Base-by-base conservation (phyloP, 257 asterid species). In the Solanum rostratum region DNA sequence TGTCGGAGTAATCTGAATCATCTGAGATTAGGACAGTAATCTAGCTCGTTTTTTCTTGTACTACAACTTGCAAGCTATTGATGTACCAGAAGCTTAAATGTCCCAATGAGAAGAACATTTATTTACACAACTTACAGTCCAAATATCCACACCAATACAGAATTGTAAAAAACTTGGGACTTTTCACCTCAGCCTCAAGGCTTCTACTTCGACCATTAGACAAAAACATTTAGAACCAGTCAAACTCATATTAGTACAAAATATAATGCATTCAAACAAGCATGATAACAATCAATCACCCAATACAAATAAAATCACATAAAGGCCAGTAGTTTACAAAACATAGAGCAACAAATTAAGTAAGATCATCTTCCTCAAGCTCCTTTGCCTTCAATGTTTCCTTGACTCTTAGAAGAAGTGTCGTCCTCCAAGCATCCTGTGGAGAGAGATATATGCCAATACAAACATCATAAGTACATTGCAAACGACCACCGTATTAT, bases 391-490 rank as follows among this genome's bases (percentile, higher is more conserved):
- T 96, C 89, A 96, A 60, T 33, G 96, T 91, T 86, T 96, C 99
- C 97, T 94, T 96, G 88, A 93, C 98, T 93, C 99, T 94, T 90
- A 96, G 87, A 22, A 96, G 93, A 74, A 96, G 98, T 30, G 98
- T 93, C 3, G 99, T 96, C 90, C 92, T 96, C 98, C 95, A 93
- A 37, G 93, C 94, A 90, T 96, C 99, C 99, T 96, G 87, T 1
- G 66, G 24, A 79, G 84, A 10, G 50, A 52, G 65, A 63, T 20
- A 84, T 18, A 49, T 6, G 62, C 55, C 78, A 82, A 78, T 63
- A 50, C 24, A 12, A 74, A 74, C 70, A 45, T 19, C 33, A 53
- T 24, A 16, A 79, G 81, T 16, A 39, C 22, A 20, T n/a, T 43
- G 78, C 39, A 29, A 27, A 55, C 14, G 50, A 73, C 18, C 18